These are phyloP conservation scores for Cladosporium velox DNA, from an alignment of 2,329 filamentous ascomycete genomes.

Conservation along the genomic window DNA sequence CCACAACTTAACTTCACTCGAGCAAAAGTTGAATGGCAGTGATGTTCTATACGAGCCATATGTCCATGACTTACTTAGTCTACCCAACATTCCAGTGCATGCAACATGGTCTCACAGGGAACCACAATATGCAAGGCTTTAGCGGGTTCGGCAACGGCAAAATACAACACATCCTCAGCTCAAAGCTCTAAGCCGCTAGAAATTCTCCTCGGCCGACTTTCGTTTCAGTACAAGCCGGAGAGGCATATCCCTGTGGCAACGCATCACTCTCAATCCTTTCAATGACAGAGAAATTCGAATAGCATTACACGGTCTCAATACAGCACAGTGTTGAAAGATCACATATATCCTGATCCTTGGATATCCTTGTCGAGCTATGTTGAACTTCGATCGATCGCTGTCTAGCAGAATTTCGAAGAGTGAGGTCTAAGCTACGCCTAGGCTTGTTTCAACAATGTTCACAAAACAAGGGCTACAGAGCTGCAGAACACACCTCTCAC, in stretches of 20 bases:
- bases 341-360: too few species aligned
- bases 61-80: conserved; percentile 3
- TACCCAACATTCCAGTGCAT: conserved; percentile 9
- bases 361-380: background rate
- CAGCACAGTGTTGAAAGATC: background rate
- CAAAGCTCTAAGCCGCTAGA: conserved; percentile 1
- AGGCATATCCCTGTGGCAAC: background rate
- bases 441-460: background rate
- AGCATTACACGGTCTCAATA: background rate
- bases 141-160: conserved; percentile 12
- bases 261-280: background rate
- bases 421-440: background rate
- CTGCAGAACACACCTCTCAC: too few species aligned
- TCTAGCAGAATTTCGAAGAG: background rate
- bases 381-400: background rate
- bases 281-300: background rate
- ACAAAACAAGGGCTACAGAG: too few species aligned
- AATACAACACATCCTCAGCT: background rate
- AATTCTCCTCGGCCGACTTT: conserved; percentile 3
- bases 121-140: conserved; percentile 15
- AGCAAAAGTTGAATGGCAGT: background rate
- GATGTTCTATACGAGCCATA: background rate
- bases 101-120: conserved; percentile 11
- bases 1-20: background rate
- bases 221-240: background rate